A percentile compares a stretch with the other conserved stretches of the same genome.
Conservation (phyloP, 305 asterid species). For the Galium porrigens region DNA sequence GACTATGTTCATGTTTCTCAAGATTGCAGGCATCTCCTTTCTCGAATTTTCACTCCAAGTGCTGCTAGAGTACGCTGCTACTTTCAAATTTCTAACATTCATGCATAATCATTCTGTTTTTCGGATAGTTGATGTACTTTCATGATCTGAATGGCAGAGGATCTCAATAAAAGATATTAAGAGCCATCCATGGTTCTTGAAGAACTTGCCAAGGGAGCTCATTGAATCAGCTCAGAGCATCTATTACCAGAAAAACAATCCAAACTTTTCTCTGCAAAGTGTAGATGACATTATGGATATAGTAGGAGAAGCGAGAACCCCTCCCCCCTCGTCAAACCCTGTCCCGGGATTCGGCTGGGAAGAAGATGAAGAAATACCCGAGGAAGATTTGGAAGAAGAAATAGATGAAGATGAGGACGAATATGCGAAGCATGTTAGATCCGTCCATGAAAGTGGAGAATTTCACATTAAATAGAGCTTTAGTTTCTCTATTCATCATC, state of each 20-base stretch:
- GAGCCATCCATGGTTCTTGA: constrained; percentile 65
- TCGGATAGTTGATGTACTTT: neutral
- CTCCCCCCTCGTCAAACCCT: constrained; percentile 27
- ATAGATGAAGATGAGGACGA: constrained; percentile 43
- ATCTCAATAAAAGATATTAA: constrained; percentile 45
- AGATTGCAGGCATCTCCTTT: constrained; percentile 64
- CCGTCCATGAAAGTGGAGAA: constrained; percentile 69
- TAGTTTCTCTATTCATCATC: neutral
- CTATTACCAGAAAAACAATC: constrained; percentile 40
- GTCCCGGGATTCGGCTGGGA: constrained; percentile 50
- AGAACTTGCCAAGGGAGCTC: constrained; percentile 56
- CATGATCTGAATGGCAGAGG: constrained; percentile 30
- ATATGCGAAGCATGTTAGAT: constrained; percentile 58
- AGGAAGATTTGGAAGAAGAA: constrained; percentile 5
- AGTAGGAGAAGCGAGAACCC: constrained; percentile 50
- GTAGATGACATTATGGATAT: constrained; percentile 58
- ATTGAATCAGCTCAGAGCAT: constrained; percentile 42
- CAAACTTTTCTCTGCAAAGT: constrained; percentile 50
- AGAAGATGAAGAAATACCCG: constrained; percentile 28
- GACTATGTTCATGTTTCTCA: constrained; percentile 71
- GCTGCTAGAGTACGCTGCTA: constrained; percentile 33
- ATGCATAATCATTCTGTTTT: neutral
- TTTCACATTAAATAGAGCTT: constrained; percentile 20
- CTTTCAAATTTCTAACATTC: neutral
- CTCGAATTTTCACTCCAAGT: constrained; percentile 56